A percentile compares a stretch with the other conserved stretches of the same genome.
These are phyloP conservation scores for Cladosporium sp. DNA, from an alignment of 2,329 filamentous ascomycete genomes.

Conservation along the genomic window DNA sequence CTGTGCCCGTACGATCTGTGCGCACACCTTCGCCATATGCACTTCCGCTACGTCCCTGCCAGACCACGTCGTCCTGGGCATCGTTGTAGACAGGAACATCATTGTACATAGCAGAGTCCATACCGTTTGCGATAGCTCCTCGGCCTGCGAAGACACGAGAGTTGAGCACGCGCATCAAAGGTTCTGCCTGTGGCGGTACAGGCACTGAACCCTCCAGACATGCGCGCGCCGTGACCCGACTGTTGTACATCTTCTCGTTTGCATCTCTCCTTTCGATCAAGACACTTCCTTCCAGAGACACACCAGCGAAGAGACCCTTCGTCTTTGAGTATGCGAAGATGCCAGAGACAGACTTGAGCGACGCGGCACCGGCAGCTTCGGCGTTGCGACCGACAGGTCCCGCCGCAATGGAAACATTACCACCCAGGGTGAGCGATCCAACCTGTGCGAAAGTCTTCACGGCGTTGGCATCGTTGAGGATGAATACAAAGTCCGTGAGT, in stretches of 20 bases:
- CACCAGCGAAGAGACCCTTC: constrained; percentile 92
- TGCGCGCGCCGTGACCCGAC: constrained; percentile 73
- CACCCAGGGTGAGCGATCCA: constrained; percentile 86
- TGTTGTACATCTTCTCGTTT: constrained; percentile 92
- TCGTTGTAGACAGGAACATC: constrained; percentile 88
- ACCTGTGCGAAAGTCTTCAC: constrained; percentile 93
- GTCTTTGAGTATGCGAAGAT: constrained; percentile 98
- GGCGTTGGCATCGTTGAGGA: constrained; percentile 84
- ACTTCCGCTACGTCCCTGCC: constrained; percentile 70
- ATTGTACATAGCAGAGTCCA: constrained; percentile 78
- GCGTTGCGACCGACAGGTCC: constrained; percentile 92
- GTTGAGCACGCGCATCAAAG: constrained; percentile 79
- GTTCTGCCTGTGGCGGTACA: constrained; percentile 75
- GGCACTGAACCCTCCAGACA: constrained; percentile 74
- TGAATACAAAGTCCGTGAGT: constrained; percentile 93
- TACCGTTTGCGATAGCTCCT: constrained; percentile 39
- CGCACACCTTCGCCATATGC: constrained; percentile 65
- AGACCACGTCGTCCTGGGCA: constrained; percentile 74
- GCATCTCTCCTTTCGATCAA: constrained; percentile 94
- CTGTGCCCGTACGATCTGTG: constrained; percentile 44
- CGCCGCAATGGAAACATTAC: constrained; percentile 93
- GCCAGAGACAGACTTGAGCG: constrained; percentile 79
- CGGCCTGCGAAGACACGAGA: constrained; percentile 77
- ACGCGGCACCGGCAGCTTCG: constrained; percentile 91
- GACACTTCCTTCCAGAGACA: constrained; percentile 87